Base-by-base conservation (phyloP, 371 early-diverging fungal genomes). In the Mortierella sp. region DNA sequence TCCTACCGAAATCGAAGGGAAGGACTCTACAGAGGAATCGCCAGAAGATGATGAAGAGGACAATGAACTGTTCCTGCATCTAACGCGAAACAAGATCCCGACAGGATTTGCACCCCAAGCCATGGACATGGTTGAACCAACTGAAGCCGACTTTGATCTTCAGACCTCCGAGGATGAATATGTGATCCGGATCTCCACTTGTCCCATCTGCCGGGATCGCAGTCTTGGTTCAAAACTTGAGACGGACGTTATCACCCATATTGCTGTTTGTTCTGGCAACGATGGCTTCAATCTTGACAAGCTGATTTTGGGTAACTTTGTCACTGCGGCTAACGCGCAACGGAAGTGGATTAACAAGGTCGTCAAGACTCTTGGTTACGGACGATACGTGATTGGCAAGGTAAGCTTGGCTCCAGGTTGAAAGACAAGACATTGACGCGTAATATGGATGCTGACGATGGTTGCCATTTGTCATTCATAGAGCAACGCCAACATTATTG, bases 281-380 rank as follows among this genome's bases (percentile, higher is more conserved):
- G 90, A 89, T 63, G 86, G 87, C 63, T 85, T 82, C 10, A 86
- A 86, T 2, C 82, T 89, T 1, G 88, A 87, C 59, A 80, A 86
- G 17, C 86, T 90, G 47, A 80, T 94, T 10, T 83, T 92, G 81
- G 91, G 93, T 31, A 90, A 92, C 59, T 92, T 92, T 71, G 80
- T 92, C 12, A 90, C 92, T 9, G 92, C 92, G 74, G 88, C 90
- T 0, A 81, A 91, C 48, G 91, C 94, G 1, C 90, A 90, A 51
- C 77, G 92, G 45, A 92, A 91, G 64, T 93, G 94, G 94, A 90
- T 92, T 71, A 87, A 90, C 13, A 91, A 92, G 60, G 82, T 94
- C 3, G 85, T 92, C 8, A 86, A 85, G 50, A 87, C 88, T 54
- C 89, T 93, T 2, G 88, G 92, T 17, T 94, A 90, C 73, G 92